Conservation (phyloP, 2,329 filamentous ascomycete genomes). For the Sclerotinia subarctica region DNA sequence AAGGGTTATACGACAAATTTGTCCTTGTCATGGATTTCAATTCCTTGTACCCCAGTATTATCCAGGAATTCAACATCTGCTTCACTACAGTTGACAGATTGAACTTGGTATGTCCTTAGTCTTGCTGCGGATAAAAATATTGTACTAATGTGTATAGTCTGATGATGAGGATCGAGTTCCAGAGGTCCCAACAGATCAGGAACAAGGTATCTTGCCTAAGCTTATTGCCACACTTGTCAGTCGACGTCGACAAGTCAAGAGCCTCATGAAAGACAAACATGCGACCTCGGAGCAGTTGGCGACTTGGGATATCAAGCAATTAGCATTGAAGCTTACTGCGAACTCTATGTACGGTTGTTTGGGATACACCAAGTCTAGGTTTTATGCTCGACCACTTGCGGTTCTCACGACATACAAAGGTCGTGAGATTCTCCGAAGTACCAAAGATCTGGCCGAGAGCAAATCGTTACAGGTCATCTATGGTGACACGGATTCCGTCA, state of each 20-base stretch:
- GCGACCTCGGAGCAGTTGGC: slow-evolving; percentile 83
- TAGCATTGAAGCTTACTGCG: slow-evolving; percentile 93
- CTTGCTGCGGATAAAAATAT: background rate
- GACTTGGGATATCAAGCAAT: slow-evolving; percentile 97
- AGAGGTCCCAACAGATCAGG: slow-evolving; percentile 74
- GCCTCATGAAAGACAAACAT: slow-evolving; percentile 89
- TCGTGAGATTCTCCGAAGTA: slow-evolving; percentile 92
- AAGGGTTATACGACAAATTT: slow-evolving; percentile 96
- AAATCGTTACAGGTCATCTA: slow-evolving; percentile 94
- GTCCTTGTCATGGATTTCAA: slow-evolving; percentile 99
- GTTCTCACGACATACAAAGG: slow-evolving; percentile 97
- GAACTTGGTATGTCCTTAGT: slow-evolving; percentile 55
- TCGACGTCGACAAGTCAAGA: slow-evolving; percentile 88
- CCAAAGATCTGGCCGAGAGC: slow-evolving; percentile 91
- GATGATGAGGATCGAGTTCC: slow-evolving; percentile 87
- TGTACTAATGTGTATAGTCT: slow-evolving; percentile 44
- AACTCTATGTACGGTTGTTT: slow-evolving; percentile 99
- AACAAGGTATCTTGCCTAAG: slow-evolving; percentile 80
- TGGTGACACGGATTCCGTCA: slow-evolving; percentile 97
- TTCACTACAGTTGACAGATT: slow-evolving; percentile 92
- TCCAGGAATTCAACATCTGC: slow-evolving; percentile 99
- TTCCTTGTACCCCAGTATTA: slow-evolving; percentile 99
- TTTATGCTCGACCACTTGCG: slow-evolving; percentile 91
- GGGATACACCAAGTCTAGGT: slow-evolving; percentile 93
- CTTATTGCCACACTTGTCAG: slow-evolving; percentile 90